A percentile compares a stretch with the other conserved stretches of the same genome.
Conservation (phyloP, 257 asterid species). For the Marsdenia floribunda region DNA sequence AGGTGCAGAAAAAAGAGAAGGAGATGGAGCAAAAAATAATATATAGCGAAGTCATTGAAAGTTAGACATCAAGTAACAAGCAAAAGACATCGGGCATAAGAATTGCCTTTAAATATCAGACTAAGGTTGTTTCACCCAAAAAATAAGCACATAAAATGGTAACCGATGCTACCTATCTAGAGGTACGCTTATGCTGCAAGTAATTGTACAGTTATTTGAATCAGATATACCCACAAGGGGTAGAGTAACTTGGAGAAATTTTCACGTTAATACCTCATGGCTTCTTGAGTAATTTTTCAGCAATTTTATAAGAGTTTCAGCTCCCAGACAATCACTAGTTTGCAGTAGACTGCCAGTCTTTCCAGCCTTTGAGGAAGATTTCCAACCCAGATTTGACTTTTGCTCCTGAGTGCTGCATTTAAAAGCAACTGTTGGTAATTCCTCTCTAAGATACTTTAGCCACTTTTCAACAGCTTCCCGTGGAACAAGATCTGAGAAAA, state of each 20-base stretch:
- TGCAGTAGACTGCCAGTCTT: constrained; percentile 48
- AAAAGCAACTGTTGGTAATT: constrained; percentile 86
- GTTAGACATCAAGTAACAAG: too few species aligned
- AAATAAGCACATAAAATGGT: background rate
- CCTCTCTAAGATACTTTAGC: constrained; percentile 93
- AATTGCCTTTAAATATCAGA: background rate
- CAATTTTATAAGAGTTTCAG: constrained; percentile 73
- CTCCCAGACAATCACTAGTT: constrained; percentile 95
- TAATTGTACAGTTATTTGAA: background rate
- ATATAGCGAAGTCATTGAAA: background rate
- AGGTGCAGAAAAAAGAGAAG: background rate
- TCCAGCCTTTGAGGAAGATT: constrained; percentile 52
- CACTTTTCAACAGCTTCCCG: constrained; percentile 91
- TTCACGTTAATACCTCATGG: constrained; percentile 42
- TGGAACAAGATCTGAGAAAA: constrained; percentile 78
- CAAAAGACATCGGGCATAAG: background rate
- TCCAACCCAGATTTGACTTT: constrained; percentile 91
- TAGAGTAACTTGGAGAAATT: background rate
- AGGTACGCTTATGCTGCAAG: too few species aligned
- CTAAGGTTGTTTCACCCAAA: background rate
- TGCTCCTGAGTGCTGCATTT: constrained; percentile 96
- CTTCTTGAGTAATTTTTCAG: constrained; percentile 79
- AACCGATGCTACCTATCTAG: too few species aligned
- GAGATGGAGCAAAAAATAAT: background rate
- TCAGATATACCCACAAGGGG: background rate